These are phyloP conservation scores for Metschnikowia henanensis DNA, from an alignment of 805 yeast species.

Conservation along the genomic window DNA sequence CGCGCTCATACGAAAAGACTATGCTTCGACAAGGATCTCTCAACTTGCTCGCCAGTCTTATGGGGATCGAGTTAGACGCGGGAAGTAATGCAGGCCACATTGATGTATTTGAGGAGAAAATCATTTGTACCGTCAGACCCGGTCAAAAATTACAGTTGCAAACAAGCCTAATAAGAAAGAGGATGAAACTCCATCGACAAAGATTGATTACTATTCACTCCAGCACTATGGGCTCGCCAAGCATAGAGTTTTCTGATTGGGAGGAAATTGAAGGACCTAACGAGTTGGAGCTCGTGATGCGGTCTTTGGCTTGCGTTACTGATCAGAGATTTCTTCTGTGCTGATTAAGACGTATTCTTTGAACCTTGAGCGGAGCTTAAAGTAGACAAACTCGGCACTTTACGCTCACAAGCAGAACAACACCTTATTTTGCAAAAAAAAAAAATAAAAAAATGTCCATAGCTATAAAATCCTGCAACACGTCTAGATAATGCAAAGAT, in stretches of 20 bases:
- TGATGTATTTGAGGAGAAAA: conserved; percentile 10
- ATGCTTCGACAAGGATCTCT: conserved; percentile 1
- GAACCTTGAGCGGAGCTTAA: no score
- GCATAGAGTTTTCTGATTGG: conserved; percentile 6
- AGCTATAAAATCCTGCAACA: no score
- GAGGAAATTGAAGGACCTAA: neutral
- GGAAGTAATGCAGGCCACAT: neutral
- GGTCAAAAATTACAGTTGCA: conserved; percentile 17
- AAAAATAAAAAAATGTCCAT: no score
- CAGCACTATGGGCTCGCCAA: neutral
- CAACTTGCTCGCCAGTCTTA: neutral
- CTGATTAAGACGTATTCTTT: no score
- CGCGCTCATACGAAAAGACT: conserved; percentile 5
- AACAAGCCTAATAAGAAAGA: conserved; percentile 3
- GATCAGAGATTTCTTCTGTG: conserved; percentile 4
- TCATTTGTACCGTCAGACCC: conserved; percentile 13
- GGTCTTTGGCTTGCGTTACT: conserved; percentile 12
- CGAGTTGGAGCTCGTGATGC: conserved; percentile 7
- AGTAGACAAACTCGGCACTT: no score
- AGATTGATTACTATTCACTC: conserved; percentile 1
- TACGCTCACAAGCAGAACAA: no score
- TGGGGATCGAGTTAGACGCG: conserved; percentile 3
- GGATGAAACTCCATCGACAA: conserved; percentile 4
- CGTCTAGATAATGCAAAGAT: no score
- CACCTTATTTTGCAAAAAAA: no score